Base-by-base conservation (phyloP, 805 yeast species). In the Debaryomyces prosopidis region DNA sequence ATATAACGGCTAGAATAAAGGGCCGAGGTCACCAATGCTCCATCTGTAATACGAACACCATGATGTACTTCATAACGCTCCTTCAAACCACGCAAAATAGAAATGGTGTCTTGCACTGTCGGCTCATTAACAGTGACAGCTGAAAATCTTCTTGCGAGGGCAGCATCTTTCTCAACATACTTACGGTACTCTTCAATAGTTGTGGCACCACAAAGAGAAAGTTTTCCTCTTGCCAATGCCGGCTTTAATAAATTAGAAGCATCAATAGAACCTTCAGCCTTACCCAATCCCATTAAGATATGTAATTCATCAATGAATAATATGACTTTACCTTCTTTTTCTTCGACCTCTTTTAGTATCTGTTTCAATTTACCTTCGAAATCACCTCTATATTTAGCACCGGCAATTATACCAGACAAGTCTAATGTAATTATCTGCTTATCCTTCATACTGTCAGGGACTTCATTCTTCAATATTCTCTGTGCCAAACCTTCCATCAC, bases 401-500 rank as follows among this genome's bases (percentile, higher is more conserved):
- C 98, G 1, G 96, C 88, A 34, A 94, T 90, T 48, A 92, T 75
- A 1, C 89, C 84, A 4, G 97, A 96, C 42, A 92, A 73, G 63
- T 92, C 98, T 38, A 92, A 72, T 0, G 97, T 81, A 32, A 92
- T 77, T 15, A 92, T 84, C 49, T 83, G 78, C 63, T 94, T 94
- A 45, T 86, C 83, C 61, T 90, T 88, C 85, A 92, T 85, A 36
- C 90, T 81, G 50, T 94, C 98, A 0, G 98, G 98, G 1, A 92
- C 99, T 61, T 91, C 96, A 10, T 92, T 92, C 45, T 86, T 81
- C 7, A 89, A 82, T 40, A 94, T 91, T 57, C 97, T 74, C 66
- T 94, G 98, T 0, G 98, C 98, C 33, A 94, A 73, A 0, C 98
- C 99, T 62, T 94, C 99, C 81, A 94, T 87, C 46, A 94, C 82